Conservation (phyloP, 108 stramenopile genomes). For the Cyclostephanos invisitatus region DNA sequence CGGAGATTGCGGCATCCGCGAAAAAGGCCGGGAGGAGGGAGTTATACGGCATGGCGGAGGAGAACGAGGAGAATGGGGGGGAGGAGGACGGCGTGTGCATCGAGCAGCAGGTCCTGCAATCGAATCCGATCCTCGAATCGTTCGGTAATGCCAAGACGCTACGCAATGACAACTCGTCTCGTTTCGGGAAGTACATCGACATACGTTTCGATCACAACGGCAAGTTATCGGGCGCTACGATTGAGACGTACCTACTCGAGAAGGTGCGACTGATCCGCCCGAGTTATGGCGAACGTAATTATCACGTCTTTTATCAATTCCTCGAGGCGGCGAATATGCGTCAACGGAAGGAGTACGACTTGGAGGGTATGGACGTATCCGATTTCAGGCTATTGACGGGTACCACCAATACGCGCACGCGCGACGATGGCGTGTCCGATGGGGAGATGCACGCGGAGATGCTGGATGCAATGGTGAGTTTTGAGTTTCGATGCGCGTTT, state of each 20-base stretch:
- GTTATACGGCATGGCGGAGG: too few species aligned
- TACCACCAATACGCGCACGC: constrained; percentile 70
- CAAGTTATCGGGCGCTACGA: constrained; percentile 79
- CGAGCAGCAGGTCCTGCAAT: constrained; percentile 90
- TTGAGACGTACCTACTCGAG: constrained; percentile 96
- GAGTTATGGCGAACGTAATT: constrained; percentile 78
- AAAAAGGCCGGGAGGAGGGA: too few species aligned
- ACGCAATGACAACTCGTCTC: constrained; percentile 94
- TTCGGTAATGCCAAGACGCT: constrained; percentile 97
- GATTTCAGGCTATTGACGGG: constrained; percentile 71
- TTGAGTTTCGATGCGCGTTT: too few species aligned
- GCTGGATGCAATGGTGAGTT: constrained; percentile 84
- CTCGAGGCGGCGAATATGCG: constrained; percentile 57
- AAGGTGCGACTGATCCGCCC: constrained; percentile 89
- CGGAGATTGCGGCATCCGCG: not conserved
- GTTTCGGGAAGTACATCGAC: constrained; percentile 88
- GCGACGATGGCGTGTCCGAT: constrained; percentile 87
- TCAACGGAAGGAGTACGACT: constrained; percentile 56
- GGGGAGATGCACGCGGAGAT: constrained; percentile 78
- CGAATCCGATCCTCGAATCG: constrained; percentile 95
- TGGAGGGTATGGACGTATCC: constrained; percentile 41
- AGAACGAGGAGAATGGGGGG: too few species aligned
- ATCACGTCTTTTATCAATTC: constrained; percentile 93
- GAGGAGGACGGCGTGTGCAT: constrained; percentile 57
- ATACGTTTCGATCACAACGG: constrained; percentile 79